Base-by-base conservation (phyloP, 176 grass and related monocot species). In the Cenchrus fungigraminus region DNA sequence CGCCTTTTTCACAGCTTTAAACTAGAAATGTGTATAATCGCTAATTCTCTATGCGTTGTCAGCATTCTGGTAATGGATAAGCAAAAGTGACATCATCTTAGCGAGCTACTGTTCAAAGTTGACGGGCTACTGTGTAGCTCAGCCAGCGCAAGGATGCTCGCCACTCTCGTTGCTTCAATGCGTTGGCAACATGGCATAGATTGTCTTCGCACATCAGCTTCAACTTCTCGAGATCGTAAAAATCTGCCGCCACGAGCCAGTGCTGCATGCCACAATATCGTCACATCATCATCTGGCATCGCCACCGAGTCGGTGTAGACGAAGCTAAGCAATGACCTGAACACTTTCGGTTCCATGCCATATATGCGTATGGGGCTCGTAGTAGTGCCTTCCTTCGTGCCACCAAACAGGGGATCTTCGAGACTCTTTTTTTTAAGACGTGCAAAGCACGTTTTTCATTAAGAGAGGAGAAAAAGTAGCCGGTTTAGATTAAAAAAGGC, bases 191-290 rank as follows among this genome's bases (percentile, higher is more conserved):
- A 25, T 25, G 25, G 25, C 45, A 28, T 43, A 72, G 14, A 9
- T 50, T 72, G 1, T 28, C 2, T 28, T 28, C 45, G 20, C 87
- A 84, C 20, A 85, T 55, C 20, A 79, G 16, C 84, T 51, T 87
- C 47, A 91, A 73, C 47, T 62, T 79, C 12, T 73, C 46, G 47
- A 87, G 53, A 34, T 67, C 89, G 15, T 83, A 87, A 12, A 79
- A 8, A 71, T 87, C 88, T n/a, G 88, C 84, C 3, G 88, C 44
- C 44, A 85, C 79, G 54, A 77, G 71, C 47, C 86, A 70, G 75
- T 90, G 77, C 3, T 82, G 83, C 25, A 25, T 25, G 25, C 55
- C 64, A 72, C 68, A 65, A 7, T 50, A 6, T 8, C 44, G 7
- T 45, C 34, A 72, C 44, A 73, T 17, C 9, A 52, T 4, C 9